Base-by-base conservation (phyloP, 768 basidiomycete genomes). In the Leccinum ochraceum region DNA sequence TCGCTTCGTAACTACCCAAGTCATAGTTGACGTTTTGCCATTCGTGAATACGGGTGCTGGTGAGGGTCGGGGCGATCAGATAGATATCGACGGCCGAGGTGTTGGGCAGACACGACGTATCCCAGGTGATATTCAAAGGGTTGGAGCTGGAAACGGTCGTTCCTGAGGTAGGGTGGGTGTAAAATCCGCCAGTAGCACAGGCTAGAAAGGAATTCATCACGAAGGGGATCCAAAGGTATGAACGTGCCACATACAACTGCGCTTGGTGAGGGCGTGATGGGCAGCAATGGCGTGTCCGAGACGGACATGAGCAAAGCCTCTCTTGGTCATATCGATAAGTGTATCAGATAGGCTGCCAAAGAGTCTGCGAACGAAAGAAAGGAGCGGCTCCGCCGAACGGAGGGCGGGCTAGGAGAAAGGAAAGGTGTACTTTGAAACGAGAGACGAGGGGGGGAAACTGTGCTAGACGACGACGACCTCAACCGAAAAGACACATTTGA, bases 81-180 rank as follows among this genome's bases (percentile, higher is more conserved):
- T 86, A 86, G 68, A 93, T 87, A 74, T 92, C 89, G 69, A 88
- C 77, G 39, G 78, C 76, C 1, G 67, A 60, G 26, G 83, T 75
- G 34, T 63, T 60, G 11, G 66, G 54, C 57, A 89, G 67, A 72
- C 89, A 90, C 37, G 83, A 75, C 0, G 82, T 72, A 68, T 90
- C 80, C 91, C 91, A 92, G 50, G 79, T 65, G 62, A 92, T 81
- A 54, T 78, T 76, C 63, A 92, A 66, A 2, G 86, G 78, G 11
- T 78, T 60, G 10, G 79, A 72, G 1, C 80, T 77, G 63, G 84
- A 75, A 53, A 90, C 61, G 11, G 74, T 71, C 46, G 78, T 71
- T 9, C 80, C 81, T 20, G 77, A 75, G 3, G 79, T 73, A 1
- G 90, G 90, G 7, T 77, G 70, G 39, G 71, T 79, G 77, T 89